phyloP scores from a whole-genome alignment of 2,329 filamentous ascomycete species.

The Cladobotryum mycophilum region DNA sequence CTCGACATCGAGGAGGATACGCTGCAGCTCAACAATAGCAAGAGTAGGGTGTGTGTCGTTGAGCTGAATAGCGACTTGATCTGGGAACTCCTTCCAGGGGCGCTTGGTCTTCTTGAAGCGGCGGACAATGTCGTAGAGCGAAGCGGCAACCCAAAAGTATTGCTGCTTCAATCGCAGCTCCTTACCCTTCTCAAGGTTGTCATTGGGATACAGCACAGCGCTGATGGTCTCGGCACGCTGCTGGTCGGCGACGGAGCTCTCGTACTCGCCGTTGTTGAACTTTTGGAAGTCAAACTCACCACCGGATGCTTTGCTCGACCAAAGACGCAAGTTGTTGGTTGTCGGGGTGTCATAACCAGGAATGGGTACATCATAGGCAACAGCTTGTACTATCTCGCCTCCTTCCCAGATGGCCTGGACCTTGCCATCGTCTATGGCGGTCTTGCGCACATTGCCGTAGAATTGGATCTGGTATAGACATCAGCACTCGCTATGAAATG shows the following conservation, averaged over 20 bases:
- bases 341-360: slow-evolving; percentile 85
- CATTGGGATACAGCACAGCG: slow-evolving; percentile 93
- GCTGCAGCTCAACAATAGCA: slow-evolving; percentile 90
- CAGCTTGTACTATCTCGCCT: slow-evolving; percentile 84
- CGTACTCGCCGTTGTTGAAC: slow-evolving; percentile 97
- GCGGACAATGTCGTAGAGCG: slow-evolving; percentile 90
- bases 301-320: slow-evolving; percentile 95
- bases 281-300: slow-evolving; percentile 99
- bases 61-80: slow-evolving; percentile 93
- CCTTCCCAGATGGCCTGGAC: slow-evolving; percentile 75
- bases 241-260: slow-evolving; percentile 95
- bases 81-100: slow-evolving; percentile 84
- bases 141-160: slow-evolving; percentile 99
- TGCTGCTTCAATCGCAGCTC: slow-evolving; percentile 97
- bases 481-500: slow-evolving; percentile 2
- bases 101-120: slow-evolving; percentile 97
- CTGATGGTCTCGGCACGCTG: slow-evolving; percentile 99
- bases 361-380: slow-evolving; percentile 89
- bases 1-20: slow-evolving; percentile 84
- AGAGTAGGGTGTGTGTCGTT: slow-evolving; percentile 97
- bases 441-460: slow-evolving; percentile 76
- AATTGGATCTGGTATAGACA: slow-evolving; percentile 65
- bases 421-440: slow-evolving; percentile 71
- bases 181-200: slow-evolving; percentile 93
- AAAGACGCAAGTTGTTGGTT: slow-evolving; percentile 93